Base-by-base conservation (phyloP, 805 yeast species). In the Teunomyces aglyptinius region DNA sequence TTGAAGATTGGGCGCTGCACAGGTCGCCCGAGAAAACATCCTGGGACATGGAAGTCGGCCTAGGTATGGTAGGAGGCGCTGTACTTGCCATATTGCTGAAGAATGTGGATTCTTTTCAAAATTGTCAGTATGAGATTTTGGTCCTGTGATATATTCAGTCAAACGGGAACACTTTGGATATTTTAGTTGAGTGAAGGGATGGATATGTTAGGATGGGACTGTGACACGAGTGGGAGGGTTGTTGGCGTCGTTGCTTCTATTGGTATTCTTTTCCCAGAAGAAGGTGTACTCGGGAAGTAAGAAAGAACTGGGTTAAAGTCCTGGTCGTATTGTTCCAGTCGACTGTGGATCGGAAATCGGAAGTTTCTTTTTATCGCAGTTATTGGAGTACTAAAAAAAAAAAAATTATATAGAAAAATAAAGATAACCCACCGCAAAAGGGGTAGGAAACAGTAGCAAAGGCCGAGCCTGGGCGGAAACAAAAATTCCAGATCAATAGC, bases 21-120 rank as follows among this genome's bases (percentile, higher is more conserved):
- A 41, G 39, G 16, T 40, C 41, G 4, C 34, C 40, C n/a, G 49
- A 43, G 15, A 43, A 47, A 11, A 38, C 13, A 12, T 47, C 49
- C n/a, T 43, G 43, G 13, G 49, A 39, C 2, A 29, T 8, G 11
- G 39, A 36, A 12, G 24, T 6, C 28, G 39, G 24, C 16, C 26
- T 20, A 11, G 18, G 39, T 6, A 19, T 36, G 15, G 27, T 22
- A 2, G 40, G 32, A 13, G 46, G 5, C 6, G 33, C 18, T 20
- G 19, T 18, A 6, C 12, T 34, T 39, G 27, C 46, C 43, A 38
- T 29, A 19, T 24, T 27, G 13, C 33, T n/a, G 33, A 22, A 22
- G 24, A 28, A 28, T 12, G 15, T 29, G 33, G 33, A 29, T 6
- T 11, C 26, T 24, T 24, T 7, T 24, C 8, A 1, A 24, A 24